Evolutionary conservation across 108 stramenopile species (phyloP).

Genomic region (Nannochloropsis salina): DNA sequence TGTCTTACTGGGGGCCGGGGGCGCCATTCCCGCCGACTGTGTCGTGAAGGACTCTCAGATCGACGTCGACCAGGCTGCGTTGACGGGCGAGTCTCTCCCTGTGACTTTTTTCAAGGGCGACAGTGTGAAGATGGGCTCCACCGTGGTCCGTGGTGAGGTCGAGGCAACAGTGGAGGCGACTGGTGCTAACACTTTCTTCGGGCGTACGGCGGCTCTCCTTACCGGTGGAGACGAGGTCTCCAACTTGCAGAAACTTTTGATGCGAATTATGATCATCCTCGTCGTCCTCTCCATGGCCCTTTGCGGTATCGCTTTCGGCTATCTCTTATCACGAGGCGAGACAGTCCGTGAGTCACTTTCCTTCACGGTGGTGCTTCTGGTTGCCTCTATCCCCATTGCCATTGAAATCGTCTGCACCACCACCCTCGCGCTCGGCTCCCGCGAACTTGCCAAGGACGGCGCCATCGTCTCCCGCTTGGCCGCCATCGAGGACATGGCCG

Average conservation of each 20-base stretch:
- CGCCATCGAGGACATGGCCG: constrained; percentile 70
- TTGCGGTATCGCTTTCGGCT: constrained; percentile 51
- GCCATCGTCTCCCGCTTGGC: constrained; percentile 69
- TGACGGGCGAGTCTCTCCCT: constrained; percentile 74
- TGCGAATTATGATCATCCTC: constrained; percentile 62
- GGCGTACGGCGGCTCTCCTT: constrained; percentile 63
- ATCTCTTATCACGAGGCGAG: neutral
- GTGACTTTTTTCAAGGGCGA: constrained; percentile 64
- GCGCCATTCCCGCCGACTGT: constrained; percentile 41
- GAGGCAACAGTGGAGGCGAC: constrained; percentile 56
- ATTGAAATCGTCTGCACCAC: constrained; percentile 71
- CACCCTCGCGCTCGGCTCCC: constrained; percentile 68
- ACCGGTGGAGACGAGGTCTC: constrained; percentile 49
- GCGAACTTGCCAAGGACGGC: constrained; percentile 50
- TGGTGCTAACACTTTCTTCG: constrained; percentile 67
- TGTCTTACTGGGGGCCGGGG: constrained; percentile 36
- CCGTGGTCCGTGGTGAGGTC: constrained; percentile 65
- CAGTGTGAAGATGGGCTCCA: constrained; percentile 63
- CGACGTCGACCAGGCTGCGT: constrained; percentile 68
- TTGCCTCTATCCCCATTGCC: constrained; percentile 70
- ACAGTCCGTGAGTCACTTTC: constrained; percentile 27
- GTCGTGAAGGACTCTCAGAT: constrained; percentile 28
- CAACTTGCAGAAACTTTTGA: constrained; percentile 62
- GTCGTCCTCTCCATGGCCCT: constrained; percentile 57
- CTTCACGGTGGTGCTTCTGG: constrained; percentile 64